A percentile compares a stretch with the other conserved stretches of the same genome.
Conservation (phyloP, 2,329 filamentous ascomycete species). For the Cryphonectria parasitica region DNA sequence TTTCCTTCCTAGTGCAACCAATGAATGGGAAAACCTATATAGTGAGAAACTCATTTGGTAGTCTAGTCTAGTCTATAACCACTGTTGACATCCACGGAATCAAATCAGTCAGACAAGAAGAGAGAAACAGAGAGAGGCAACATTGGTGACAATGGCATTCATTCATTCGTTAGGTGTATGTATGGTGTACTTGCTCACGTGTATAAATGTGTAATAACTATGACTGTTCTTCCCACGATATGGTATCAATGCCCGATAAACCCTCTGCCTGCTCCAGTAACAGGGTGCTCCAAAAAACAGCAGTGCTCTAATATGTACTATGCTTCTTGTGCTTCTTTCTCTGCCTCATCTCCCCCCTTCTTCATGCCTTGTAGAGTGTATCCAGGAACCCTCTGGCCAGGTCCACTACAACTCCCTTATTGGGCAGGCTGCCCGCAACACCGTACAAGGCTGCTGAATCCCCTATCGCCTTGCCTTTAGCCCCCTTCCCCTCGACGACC, state of each 20-base stretch:
- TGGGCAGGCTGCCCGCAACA: slow-evolving; percentile 90
- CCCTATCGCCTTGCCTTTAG: slow-evolving; percentile 69
- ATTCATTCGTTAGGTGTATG: neutral
- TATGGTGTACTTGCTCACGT: neutral
- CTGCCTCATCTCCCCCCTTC: neutral
- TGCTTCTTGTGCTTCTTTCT: no score
- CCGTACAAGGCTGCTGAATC: slow-evolving; percentile 91
- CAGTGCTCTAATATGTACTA: neutral
- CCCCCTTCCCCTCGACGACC: slow-evolving; percentile 68
- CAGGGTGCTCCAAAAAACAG: neutral
- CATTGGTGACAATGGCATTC: neutral
- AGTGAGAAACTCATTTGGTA: no score
- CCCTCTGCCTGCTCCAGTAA: neutral
- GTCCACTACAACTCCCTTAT: slow-evolving; percentile 93
- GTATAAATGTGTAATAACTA: neutral
- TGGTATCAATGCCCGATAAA: neutral
- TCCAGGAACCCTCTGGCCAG: slow-evolving; percentile 90
- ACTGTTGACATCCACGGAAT: neutral
- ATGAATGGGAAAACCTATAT: neutral
- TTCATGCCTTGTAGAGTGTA: slow-evolving; percentile 83
- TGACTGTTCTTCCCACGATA: neutral
- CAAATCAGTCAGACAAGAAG: neutral
- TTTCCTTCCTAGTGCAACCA: neutral
- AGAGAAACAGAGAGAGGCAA: neutral
- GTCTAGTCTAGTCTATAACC: no score